A percentile compares a stretch with the other conserved stretches of the same genome.
Conservation (phyloP, 2,329 filamentous ascomycete species). For the Pseudocercospora musae region DNA sequence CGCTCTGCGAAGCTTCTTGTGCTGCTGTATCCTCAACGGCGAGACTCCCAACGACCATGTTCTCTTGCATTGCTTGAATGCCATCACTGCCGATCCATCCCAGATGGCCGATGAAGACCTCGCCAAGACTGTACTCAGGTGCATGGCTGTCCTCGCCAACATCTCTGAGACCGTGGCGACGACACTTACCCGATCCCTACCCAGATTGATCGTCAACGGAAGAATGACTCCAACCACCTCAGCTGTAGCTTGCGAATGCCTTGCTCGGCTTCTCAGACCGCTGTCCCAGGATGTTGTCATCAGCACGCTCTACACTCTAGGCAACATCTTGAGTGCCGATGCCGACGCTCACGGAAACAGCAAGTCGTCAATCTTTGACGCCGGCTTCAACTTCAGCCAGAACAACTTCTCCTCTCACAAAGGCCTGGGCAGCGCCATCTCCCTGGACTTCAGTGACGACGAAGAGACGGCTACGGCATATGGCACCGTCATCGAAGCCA, state of each 20-base stretch:
- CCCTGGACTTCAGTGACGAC: slow-evolving; percentile 67
- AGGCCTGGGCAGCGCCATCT: slow-evolving; percentile 67
- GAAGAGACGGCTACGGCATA: slow-evolving; percentile 77
- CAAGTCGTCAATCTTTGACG: slow-evolving; percentile 47
- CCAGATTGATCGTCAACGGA: slow-evolving; percentile 84
- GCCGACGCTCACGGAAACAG: slow-evolving; percentile 53
- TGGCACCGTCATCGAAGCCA: slow-evolving; percentile 87
- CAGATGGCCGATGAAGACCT: slow-evolving; percentile 80
- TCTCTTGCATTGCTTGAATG: slow-evolving; percentile 81
- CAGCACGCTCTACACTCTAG: slow-evolving; percentile 92
- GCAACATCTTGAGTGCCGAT: slow-evolving; percentile 83
- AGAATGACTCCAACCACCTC: slow-evolving; percentile 67
- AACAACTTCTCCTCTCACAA: slow-evolving; percentile 27
- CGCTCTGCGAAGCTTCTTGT: slow-evolving; percentile 77
- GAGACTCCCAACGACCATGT: slow-evolving; percentile 59
- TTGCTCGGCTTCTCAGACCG: slow-evolving; percentile 75
- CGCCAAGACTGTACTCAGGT: slow-evolving; percentile 73
- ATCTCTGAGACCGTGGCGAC: slow-evolving; percentile 70
- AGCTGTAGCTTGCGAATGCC: slow-evolving; percentile 73
- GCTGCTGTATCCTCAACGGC: slow-evolving; percentile 78
- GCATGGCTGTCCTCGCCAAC: slow-evolving; percentile 76
- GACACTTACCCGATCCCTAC: slow-evolving; percentile 72
- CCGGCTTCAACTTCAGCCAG: slow-evolving; percentile 28
- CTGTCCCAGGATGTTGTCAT: slow-evolving; percentile 92
- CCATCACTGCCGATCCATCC: slow-evolving; percentile 70